Conservation (phyloP, 192 early-diverging fungal species). For the Backusella australiensis region DNA sequence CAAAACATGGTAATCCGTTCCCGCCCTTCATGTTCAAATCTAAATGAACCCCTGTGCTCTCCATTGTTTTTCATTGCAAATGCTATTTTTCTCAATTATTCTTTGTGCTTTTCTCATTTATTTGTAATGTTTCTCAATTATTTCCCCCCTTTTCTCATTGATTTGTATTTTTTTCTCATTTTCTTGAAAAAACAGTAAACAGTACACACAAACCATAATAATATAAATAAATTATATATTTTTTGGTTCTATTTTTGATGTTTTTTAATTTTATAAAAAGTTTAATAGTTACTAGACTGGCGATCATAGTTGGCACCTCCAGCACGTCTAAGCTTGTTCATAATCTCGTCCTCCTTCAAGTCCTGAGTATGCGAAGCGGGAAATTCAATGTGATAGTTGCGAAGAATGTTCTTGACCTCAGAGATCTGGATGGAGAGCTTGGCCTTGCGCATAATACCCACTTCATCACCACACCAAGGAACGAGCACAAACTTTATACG, state of each 20-base stretch:
- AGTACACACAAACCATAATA: neutral
- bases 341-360: constrained; percentile 58
- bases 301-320: constrained; percentile 53
- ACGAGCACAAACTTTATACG: constrained; percentile 65
- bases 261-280: neutral
- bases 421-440: constrained; percentile 77
- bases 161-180: too few relatives aligned
- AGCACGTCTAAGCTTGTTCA: constrained; percentile 66
- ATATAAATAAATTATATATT: neutral
- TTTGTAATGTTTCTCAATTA: too few relatives aligned
- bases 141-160: too few relatives aligned
- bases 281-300: constrained; percentile 43
- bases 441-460: constrained; percentile 77
- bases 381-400: constrained; percentile 71
- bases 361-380: constrained; percentile 57
- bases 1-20: too few relatives aligned
- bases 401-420: constrained; percentile 71
- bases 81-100: too few relatives aligned
- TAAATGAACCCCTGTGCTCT: too few relatives aligned
- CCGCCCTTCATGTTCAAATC: too few relatives aligned
- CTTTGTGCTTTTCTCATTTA: too few relatives aligned
- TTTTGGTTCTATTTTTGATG: neutral
- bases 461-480: constrained; percentile 64
- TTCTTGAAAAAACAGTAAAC: too few relatives aligned
- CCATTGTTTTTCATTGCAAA: too few relatives aligned